Conservation (phyloP, 208 protist species). For the Dictyostelium gargantuum region DNA sequence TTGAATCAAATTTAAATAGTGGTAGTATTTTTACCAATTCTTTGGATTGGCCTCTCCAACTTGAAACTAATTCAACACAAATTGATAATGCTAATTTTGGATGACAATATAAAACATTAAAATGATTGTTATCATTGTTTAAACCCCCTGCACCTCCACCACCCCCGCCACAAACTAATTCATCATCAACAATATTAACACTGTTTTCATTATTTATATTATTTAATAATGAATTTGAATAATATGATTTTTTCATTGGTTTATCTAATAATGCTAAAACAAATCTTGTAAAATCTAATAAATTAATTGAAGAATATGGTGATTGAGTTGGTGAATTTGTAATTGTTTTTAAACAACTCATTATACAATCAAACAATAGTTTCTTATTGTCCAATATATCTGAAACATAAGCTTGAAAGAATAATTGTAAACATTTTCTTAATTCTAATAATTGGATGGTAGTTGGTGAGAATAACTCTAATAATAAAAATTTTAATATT, state of each 20-base stretch:
- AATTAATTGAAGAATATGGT: neutral
- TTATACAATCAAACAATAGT: neutral
- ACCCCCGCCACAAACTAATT: no score
- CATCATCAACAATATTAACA: neutral
- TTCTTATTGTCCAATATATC: conserved; percentile 11
- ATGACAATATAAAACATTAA: neutral
- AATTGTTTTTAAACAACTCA: neutral
- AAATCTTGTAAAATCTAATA: neutral
- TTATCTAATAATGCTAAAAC: conserved; percentile 8
- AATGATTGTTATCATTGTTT: neutral
- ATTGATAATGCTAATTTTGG: conserved; percentile 2
- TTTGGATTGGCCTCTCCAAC: neutral
- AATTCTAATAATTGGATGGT: neutral
- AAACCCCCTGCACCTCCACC: no score
- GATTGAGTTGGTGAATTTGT: neutral
- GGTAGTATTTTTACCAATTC: conserved; percentile 1
- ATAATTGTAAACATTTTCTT: conserved; percentile 1
- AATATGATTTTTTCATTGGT: neutral
- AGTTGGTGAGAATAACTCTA: neutral
- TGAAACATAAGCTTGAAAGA: neutral
- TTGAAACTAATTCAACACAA: neutral
- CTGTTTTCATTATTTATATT: neutral
- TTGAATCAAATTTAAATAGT: neutral
- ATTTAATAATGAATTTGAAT: neutral
- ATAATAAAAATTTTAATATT: conserved; percentile 12